Evolutionary conservation across 495 filamentous ascomycete species (phyloP).

Genomic region (Melanomma pulvis-pyrius): DNA sequence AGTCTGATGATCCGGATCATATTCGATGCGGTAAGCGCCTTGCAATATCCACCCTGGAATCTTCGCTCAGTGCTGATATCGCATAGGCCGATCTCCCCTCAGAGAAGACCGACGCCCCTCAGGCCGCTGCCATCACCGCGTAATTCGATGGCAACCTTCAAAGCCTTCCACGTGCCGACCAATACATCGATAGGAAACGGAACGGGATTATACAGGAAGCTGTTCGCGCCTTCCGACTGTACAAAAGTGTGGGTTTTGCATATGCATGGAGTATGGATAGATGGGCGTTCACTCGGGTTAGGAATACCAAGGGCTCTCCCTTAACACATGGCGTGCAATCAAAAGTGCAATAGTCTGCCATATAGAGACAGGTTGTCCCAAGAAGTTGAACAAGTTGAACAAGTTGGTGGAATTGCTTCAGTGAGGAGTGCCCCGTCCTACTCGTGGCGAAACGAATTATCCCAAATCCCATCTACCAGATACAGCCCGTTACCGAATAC

Average conservation of each 20-base stretch:
- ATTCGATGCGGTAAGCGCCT: constrained; percentile 73
- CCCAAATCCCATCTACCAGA: background rate
- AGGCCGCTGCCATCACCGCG: constrained; percentile 19
- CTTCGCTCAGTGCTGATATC: background rate
- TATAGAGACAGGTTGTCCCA: background rate
- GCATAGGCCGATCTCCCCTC: constrained; percentile 35
- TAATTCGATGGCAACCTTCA: background rate
- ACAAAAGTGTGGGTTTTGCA: background rate
- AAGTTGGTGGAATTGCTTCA: background rate
- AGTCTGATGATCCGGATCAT: constrained; percentile 95
- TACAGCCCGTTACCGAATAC: background rate
- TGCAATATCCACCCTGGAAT: background rate
- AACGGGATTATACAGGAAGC: background rate
- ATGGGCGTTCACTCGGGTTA: background rate
- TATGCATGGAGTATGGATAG: background rate
- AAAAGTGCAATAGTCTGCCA: background rate
- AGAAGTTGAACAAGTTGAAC: no score
- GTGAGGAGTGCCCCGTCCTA: background rate
- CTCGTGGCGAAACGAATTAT: background rate
- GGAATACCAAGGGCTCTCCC: background rate
- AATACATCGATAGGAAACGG: no score
- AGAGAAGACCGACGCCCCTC: constrained; percentile 9
- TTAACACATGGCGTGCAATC: background rate
- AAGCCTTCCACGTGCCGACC: background rate
- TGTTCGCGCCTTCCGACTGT: background rate